These are phyloP conservation scores for Zygosaccharomyces pseudobailii DNA, from an alignment of 1,139 yeast species.

Conservation along the genomic window DNA sequence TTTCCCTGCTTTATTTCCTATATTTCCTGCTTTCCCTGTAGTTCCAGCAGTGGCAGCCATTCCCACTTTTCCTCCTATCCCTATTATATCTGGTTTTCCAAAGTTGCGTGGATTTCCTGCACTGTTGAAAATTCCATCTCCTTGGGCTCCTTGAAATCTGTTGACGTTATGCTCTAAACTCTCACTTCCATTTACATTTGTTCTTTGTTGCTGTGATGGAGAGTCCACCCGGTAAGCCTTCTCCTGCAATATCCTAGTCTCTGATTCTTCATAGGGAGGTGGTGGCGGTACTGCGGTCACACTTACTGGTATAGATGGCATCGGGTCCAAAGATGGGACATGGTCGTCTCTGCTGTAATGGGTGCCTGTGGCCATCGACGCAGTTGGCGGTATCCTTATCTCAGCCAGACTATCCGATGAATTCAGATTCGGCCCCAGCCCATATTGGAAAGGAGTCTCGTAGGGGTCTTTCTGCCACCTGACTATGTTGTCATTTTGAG, in stretches of 20 bases:
- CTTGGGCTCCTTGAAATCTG: too few species aligned
- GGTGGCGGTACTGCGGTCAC: slow-evolving; percentile 10
- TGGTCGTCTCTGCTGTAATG: background rate
- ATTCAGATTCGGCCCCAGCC: background rate
- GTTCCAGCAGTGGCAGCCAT: background rate
- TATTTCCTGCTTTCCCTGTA: background rate
- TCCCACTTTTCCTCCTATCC: background rate
- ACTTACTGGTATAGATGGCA: background rate
- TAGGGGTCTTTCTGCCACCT: slow-evolving; percentile 11
- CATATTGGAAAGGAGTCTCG: slow-evolving; percentile 16
- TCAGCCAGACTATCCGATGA: background rate
- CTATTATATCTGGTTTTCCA: background rate
- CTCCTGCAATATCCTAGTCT: slow-evolving; percentile 16
- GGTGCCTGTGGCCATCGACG: slow-evolving; percentile 1
- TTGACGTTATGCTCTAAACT: too few species aligned
- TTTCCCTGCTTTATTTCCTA: too few species aligned
- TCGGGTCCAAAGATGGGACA: background rate
- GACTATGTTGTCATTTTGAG: slow-evolving; percentile 3
- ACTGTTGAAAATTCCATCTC: too few species aligned
- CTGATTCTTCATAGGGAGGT: slow-evolving; percentile 20
- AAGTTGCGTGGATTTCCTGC: too few species aligned
- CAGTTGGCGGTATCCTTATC: background rate
- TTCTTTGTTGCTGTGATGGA: slow-evolving; percentile 1
- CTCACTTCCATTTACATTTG: background rate
- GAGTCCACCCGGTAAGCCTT: slow-evolving; percentile 18